phyloP scores from a whole-genome alignment of 2,329 filamentous ascomycete genomes.

The Colletotrichum eremochloae region DNA sequence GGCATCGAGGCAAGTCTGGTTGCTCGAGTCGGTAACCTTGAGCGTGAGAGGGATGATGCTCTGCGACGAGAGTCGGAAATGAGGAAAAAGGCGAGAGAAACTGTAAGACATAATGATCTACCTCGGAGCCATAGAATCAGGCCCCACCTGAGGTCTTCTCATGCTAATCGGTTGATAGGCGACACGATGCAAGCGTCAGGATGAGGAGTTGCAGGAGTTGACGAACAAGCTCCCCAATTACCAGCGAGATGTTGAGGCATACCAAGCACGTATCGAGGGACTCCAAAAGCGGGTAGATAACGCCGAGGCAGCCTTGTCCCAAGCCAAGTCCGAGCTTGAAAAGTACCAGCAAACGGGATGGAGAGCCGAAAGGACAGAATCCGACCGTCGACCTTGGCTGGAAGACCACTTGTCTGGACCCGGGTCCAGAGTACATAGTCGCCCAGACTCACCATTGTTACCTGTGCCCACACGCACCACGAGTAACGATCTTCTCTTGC shows the following conservation, averaged over 20 bases:
- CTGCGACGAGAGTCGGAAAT: conserved; percentile 86
- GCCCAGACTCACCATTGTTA: conserved; percentile 68
- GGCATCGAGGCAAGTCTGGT: conserved; percentile 91
- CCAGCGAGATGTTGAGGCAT: conserved; percentile 73
- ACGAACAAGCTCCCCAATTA: conserved; percentile 73
- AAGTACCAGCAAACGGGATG: conserved; percentile 62
- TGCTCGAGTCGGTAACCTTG: conserved; percentile 80
- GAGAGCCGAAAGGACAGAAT: conserved; percentile 56
- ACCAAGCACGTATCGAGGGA: conserved; percentile 70
- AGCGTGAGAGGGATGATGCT: conserved; percentile 92
- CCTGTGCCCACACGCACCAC: conserved; percentile 63
- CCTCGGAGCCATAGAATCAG: not conserved
- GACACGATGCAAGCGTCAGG: conserved; percentile 72
- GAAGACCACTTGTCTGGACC: conserved; percentile 61
- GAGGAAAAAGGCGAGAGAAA: conserved; percentile 89
- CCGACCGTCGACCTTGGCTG: conserved; percentile 64
- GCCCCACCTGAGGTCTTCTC: not conserved
- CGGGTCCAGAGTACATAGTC: conserved; percentile 61
- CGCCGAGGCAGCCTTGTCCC: conserved; percentile 73
- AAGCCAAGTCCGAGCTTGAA: conserved; percentile 65
- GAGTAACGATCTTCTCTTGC: conserved; percentile 65
- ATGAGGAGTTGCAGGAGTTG: conserved; percentile 85
- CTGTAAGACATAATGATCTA: conserved; percentile 67
- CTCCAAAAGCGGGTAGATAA: conserved; percentile 76
- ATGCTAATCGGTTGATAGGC: conserved; percentile 64